Evolutionary conservation across 108 stramenopile genomes (phyloP).

Genomic region (Pseudonitzschia delicatissima): DNA sequence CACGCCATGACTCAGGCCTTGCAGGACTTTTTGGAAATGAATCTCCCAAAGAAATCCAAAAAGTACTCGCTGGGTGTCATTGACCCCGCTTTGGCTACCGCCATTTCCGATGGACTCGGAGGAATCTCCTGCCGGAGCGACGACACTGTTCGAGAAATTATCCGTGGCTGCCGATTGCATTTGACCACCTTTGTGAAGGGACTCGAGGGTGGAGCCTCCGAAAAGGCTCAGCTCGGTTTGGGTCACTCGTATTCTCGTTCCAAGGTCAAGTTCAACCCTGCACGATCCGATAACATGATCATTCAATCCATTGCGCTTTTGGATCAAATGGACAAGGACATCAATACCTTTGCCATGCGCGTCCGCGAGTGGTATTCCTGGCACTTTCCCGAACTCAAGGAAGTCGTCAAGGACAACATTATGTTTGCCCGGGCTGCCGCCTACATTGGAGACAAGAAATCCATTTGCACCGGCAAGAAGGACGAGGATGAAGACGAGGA

Average conservation of each 20-base stretch:
- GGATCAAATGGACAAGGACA: conserved; percentile 99
- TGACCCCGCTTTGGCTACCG: conserved; percentile 83
- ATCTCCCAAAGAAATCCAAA: conserved; percentile 86
- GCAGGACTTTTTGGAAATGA: conserved; percentile 94
- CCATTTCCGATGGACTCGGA: conserved; percentile 86
- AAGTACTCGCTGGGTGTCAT: conserved; percentile 88
- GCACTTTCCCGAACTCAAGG: conserved; percentile 99
- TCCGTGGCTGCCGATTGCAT: conserved; percentile 92
- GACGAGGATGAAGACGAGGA: conserved; percentile 41
- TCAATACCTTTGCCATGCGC: conserved; percentile 99
- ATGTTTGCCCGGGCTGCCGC: conserved; percentile 93
- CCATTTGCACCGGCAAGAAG: conserved; percentile 44
- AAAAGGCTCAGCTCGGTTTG: conserved; percentile 97
- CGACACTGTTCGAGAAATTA: conserved; percentile 88
- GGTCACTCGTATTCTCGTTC: conserved; percentile 98
- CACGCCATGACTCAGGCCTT: conserved; percentile 73
- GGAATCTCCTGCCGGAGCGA: conserved; percentile 89
- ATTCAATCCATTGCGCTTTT: conserved; percentile 98
- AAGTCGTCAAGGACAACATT: conserved; percentile 97
- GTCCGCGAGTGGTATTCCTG: conserved; percentile 99
- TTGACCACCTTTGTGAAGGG: conserved; percentile 91
- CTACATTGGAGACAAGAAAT: conserved; percentile 79
- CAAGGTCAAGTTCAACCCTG: conserved; percentile 99
- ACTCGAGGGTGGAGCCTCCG: conserved; percentile 84
- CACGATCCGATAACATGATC: conserved; percentile 99